Evolutionary conservation across 2,329 filamentous ascomycete genomes (phyloP).

Genomic region (Gyromitra esculenta): DNA sequence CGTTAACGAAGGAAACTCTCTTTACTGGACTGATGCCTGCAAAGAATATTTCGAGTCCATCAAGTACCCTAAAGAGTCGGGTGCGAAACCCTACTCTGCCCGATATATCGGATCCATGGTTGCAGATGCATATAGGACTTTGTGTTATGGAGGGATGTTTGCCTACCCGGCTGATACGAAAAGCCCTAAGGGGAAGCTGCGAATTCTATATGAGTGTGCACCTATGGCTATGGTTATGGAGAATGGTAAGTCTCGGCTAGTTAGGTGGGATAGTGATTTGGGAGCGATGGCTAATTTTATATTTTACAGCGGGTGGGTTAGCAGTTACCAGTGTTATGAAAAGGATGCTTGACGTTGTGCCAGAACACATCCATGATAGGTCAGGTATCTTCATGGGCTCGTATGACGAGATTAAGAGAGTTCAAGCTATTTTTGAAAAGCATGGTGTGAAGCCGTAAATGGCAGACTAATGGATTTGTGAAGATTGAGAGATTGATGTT

Average conservation of each 20-base stretch:
- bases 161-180: slow-evolving; percentile 98
- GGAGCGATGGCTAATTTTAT: slow-evolving; percentile 53
- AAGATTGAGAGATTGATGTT: slow-evolving; percentile 17
- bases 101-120: slow-evolving; percentile 99
- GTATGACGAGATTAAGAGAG: slow-evolving; percentile 93
- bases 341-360: slow-evolving; percentile 87
- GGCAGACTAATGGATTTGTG: background rate
- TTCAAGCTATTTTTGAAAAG: slow-evolving; percentile 74
- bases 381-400: slow-evolving; percentile 97
- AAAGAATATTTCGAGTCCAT: slow-evolving; percentile 88
- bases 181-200: slow-evolving; percentile 96
- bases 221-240: slow-evolving; percentile 99
- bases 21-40: slow-evolving; percentile 92
- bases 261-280: slow-evolving; percentile 54
- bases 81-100: slow-evolving; percentile 89
- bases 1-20: slow-evolving; percentile 96
- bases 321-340: slow-evolving; percentile 91
- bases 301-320: slow-evolving; percentile 79
- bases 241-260: slow-evolving; percentile 73
- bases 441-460: slow-evolving; percentile 38
- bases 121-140: slow-evolving; percentile 93
- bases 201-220: slow-evolving; percentile 97
- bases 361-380: slow-evolving; percentile 92
- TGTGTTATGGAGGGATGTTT: slow-evolving; percentile 96
- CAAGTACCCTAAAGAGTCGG: slow-evolving; percentile 76